Evolutionary conservation across 352 stramenopile genomes (phyloP), one percentile per base, ranked within the genome.

Genomic region (Globisporangium echinulatum): DNA sequence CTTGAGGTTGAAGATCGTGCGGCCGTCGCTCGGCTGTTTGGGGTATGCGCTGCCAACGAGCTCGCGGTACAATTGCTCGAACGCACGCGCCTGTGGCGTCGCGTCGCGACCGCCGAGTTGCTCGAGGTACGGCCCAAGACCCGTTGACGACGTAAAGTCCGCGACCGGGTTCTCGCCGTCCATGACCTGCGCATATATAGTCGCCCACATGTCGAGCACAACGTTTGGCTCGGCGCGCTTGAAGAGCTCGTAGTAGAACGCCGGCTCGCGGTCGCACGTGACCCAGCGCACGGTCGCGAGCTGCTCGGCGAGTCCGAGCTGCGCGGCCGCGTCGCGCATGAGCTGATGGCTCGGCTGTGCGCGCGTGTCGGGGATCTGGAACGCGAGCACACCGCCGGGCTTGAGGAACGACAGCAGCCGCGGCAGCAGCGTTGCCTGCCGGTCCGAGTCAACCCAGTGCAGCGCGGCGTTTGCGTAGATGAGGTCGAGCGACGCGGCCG

Each of bases 401-500:
- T 88, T 89, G 15, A 92, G 53, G 47, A 78, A 75, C 19, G 73
- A 73, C 38, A 80, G 67, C n/a, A 92, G 68, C 7, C 62, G 61
- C 0, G 75, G 75, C 8, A 92, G 54, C 14, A 90, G 67, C 9
- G 48, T 46, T 40, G 62, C 53, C 58, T 92, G 78, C 7, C 65
- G 61, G 4, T 90, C 80, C 1, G 69, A 47, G 37, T 55, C 73
- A 25, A 88, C 77, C 82, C 80, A 92, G 43, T 92, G 82, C 38
- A 90, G 43, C 9, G 80, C 79, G 0, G 82, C 78, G 50, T 92
- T 92, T 13, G 80, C 83, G 61, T 74, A 92, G 58, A 92, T 88
- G 53, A 92, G 66, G 56, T 90, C 78, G 42, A 90, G 68, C 0
- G 70, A 68, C 5, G 61, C 52, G 3, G 59, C 58, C 0, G 19